phyloP scores from a whole-genome alignment of 805 yeast species.

The Cyberlindnera meyerae region DNA sequence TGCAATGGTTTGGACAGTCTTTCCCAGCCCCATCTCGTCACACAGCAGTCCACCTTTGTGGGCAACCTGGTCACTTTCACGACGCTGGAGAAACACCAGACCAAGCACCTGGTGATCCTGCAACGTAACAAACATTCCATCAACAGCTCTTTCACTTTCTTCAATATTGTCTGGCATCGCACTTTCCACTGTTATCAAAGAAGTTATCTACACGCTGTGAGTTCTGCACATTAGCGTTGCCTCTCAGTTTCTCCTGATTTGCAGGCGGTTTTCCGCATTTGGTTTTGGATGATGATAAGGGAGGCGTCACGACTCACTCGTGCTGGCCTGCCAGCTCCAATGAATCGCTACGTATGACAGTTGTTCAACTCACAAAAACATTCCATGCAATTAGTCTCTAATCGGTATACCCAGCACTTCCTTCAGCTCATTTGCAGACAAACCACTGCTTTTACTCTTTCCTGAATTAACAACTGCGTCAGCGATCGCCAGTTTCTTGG shows the following conservation, averaged over 20 bases:
- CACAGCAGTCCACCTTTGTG: conserved; percentile 61
- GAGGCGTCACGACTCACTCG: too few species aligned
- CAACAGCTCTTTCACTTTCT: conserved; percentile 24
- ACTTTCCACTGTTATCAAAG: conserved; percentile 17
- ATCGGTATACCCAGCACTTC: too few species aligned
- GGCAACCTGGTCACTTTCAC: conserved; percentile 30
- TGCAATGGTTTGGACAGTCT: conserved; percentile 74
- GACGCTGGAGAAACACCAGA: conserved; percentile 33
- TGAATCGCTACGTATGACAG: too few species aligned
- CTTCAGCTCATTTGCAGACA: too few species aligned
- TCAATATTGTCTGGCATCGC: conserved; percentile 15
- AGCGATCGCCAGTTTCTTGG: conserved; percentile 67
- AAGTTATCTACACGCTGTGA: conserved; percentile 16
- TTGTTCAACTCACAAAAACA: too few species aligned
- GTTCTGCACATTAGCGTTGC: conserved; percentile 9
- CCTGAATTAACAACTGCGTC: conserved; percentile 64
- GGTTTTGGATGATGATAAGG: conserved; percentile 19
- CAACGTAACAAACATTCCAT: conserved; percentile 35
- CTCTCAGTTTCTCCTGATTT: conserved; percentile 6
- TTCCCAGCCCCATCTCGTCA: conserved; percentile 90
- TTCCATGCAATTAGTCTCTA: too few species aligned
- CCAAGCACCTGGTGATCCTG: conserved; percentile 46
- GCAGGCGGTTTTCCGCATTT: conserved; percentile 15
- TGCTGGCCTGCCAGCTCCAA: too few species aligned
- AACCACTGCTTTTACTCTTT: too few species aligned